Evolutionary conservation across 352 stramenopile species (phyloP).

Genomic region (Aphanomyces euteiches): DNA sequence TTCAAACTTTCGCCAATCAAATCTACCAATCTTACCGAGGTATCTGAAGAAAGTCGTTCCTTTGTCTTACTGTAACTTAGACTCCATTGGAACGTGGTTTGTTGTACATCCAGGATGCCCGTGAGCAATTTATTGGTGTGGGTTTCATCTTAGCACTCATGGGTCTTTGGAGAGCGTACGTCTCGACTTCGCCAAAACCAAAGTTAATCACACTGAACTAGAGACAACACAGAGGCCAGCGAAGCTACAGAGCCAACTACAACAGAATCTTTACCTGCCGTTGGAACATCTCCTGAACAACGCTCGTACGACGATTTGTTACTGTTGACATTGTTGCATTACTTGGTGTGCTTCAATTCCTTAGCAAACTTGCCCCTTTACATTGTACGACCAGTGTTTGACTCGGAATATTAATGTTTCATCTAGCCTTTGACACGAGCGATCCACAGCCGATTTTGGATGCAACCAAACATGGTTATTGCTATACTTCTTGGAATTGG

Average conservation of each 20-base stretch:
- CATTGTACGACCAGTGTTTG: constrained; percentile 53
- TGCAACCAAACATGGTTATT: constrained; percentile 69
- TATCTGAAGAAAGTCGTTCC: constrained; percentile 2
- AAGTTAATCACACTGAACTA: background rate
- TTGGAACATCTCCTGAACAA: constrained; percentile 12
- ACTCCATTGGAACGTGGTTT: constrained; percentile 16
- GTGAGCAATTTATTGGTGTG: constrained; percentile 25
- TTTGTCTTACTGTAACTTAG: background rate
- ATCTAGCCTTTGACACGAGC: constrained; percentile 17
- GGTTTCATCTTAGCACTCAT: constrained; percentile 23
- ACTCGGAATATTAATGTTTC: constrained; percentile 32
- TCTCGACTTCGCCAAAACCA: background rate
- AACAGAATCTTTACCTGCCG: background rate
- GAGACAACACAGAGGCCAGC: background rate
- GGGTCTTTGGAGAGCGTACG: constrained; percentile 23
- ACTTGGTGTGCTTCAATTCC: constrained; percentile 69
- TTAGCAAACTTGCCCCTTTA: constrained; percentile 71
- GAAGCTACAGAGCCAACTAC: background rate
- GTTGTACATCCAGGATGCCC: constrained; percentile 25
- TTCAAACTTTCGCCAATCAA: constrained; percentile 64
- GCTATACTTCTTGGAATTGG: constrained; percentile 58
- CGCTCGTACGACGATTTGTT: constrained; percentile 33
- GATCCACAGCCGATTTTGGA: constrained; percentile 45
- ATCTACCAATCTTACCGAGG: constrained; percentile 24
- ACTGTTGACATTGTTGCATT: constrained; percentile 46